These are phyloP conservation scores for Carex littledalei DNA, from an alignment of 176 grass and related monocot species.

Conservation along the genomic window DNA sequence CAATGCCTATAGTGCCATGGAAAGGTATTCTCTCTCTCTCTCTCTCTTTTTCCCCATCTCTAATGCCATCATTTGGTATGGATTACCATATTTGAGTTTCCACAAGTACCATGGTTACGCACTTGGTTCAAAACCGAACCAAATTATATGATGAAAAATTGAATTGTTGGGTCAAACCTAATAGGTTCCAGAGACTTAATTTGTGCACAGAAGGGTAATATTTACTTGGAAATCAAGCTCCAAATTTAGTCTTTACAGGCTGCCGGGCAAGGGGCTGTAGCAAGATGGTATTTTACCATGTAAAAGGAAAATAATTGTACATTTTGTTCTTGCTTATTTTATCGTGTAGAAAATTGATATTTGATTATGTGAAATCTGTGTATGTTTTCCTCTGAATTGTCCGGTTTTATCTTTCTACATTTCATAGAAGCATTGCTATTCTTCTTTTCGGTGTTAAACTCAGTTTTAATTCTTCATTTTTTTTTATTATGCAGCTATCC, in stretches of 20 bases:
- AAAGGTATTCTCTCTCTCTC: slow-evolving; percentile 42
- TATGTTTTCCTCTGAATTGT: background rate
- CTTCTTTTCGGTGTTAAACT: background rate
- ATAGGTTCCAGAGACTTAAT: background rate
- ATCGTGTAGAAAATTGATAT: background rate
- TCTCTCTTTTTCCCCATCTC: background rate
- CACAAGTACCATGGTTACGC: background rate
- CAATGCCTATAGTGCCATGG: slow-evolving; percentile 69
- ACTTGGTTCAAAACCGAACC: background rate
- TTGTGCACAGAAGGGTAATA: background rate
- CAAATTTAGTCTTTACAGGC: background rate
- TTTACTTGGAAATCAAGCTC: background rate
- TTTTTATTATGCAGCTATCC: slow-evolving; percentile 51
- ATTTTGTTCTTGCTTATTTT: background rate
- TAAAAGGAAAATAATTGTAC: background rate
- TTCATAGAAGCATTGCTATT: background rate
- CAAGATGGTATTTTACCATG: background rate
- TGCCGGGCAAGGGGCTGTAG: background rate
- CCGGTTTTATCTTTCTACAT: background rate
- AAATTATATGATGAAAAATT: background rate
- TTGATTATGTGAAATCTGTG: background rate
- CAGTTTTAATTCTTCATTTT: background rate
- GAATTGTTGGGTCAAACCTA: background rate
- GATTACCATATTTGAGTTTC: background rate
- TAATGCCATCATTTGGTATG: background rate